Conservation (phyloP, 805 yeast genomes). For the Metschnikowia matae region DNA sequence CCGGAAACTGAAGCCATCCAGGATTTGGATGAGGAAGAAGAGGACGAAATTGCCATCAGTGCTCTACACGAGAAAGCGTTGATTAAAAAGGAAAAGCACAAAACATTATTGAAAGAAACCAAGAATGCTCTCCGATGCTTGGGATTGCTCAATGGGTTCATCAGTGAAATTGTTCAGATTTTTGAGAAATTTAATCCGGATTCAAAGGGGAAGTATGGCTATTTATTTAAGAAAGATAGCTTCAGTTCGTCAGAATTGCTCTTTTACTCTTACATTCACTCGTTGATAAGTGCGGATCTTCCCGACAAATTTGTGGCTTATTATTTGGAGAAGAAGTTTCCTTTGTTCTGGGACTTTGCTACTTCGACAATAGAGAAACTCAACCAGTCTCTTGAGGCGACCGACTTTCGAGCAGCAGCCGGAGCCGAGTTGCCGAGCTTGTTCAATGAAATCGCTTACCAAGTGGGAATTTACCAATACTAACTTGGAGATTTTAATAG, state of each 20-base stretch:
- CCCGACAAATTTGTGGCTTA: constrained; percentile 39
- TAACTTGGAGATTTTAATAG: neutral
- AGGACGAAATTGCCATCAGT: constrained; percentile 28
- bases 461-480: constrained; percentile 5
- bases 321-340: constrained; percentile 31
- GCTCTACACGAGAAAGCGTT: constrained; percentile 37
- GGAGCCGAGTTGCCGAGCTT: constrained; percentile 33
- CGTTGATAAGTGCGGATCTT: constrained; percentile 28
- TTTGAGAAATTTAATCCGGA: constrained; percentile 15
- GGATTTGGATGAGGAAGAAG: constrained; percentile 18
- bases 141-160: constrained; percentile 21
- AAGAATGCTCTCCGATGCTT: constrained; percentile 32
- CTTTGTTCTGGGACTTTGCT: constrained; percentile 22
- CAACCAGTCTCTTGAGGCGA: constrained; percentile 8
- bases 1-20: constrained; percentile 28
- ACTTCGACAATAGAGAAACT: constrained; percentile 13
- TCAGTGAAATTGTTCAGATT: constrained; percentile 17
- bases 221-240: constrained; percentile 15
- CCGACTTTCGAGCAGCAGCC: constrained; percentile 21
- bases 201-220: constrained; percentile 14
- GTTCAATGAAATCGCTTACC: constrained; percentile 29
- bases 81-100: constrained; percentile 31
- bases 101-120: constrained; percentile 27
- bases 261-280: constrained; percentile 36
- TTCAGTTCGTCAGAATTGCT: constrained; percentile 33